Evolutionary conservation across 2,329 filamentous ascomycete species (phyloP).

Genomic region (Trichoderma hamatum): DNA sequence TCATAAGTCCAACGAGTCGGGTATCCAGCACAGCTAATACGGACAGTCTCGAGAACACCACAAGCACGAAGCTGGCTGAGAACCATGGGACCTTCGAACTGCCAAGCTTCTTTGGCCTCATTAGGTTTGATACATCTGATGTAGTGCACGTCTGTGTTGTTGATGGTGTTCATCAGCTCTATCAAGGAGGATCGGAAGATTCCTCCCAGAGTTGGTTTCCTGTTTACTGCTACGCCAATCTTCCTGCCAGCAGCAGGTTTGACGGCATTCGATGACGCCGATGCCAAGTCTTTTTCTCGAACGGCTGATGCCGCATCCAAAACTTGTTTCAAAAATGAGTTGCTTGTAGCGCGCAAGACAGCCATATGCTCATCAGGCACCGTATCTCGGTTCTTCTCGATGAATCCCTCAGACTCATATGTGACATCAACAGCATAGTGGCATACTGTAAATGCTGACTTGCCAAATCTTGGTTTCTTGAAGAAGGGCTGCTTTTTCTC

Average conservation of each 20-base stretch:
- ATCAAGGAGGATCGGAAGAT: constrained; percentile 99
- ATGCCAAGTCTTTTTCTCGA: constrained; percentile 81
- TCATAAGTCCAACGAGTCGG: constrained; percentile 99
- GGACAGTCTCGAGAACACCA: constrained; percentile 96
- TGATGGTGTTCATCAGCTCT: constrained; percentile 97
- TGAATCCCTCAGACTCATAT: constrained; percentile 98
- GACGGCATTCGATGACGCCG: constrained; percentile 68
- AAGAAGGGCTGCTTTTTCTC: constrained; percentile 97
- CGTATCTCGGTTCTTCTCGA: constrained; percentile 98
- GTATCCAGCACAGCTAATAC: constrained; percentile 96
- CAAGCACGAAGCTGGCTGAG: constrained; percentile 95
- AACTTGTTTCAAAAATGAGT: constrained; percentile 81
- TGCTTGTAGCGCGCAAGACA: constrained; percentile 80
- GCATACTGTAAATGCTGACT: constrained; percentile 95
- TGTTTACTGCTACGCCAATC: constrained; percentile 88
- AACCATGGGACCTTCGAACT: constrained; percentile 98
- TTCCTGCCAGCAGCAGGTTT: constrained; percentile 81
- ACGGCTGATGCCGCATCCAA: constrained; percentile 83
- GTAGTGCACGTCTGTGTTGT: constrained; percentile 97
- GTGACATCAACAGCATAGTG: constrained; percentile 98
- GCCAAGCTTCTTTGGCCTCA: constrained; percentile 94
- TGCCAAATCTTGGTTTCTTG: constrained; percentile 97
- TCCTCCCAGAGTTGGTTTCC: constrained; percentile 94
- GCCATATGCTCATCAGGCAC: constrained; percentile 98
- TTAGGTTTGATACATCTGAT: constrained; percentile 99